Percentiles rank a stretch among this genome's conserved stretches.
Evolutionary conservation across 352 stramenopile species (phyloP).

Genomic region (Phytopythium cucurbitacearum): DNA sequence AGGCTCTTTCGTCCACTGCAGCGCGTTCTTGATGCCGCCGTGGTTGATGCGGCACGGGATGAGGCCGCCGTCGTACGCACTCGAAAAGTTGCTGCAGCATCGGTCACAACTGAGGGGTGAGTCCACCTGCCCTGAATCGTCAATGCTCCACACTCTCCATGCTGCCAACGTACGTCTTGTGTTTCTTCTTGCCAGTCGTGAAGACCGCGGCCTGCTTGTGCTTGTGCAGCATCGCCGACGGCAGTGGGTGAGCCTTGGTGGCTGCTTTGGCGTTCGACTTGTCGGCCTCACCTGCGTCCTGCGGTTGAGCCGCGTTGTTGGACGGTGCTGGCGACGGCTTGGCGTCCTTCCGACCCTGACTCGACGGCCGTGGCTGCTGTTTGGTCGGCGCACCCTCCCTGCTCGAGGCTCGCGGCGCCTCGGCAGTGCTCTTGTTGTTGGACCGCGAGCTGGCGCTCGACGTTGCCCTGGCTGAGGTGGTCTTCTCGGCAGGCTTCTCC

Average conservation of each 20-base stretch:
- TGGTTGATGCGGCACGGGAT: constrained; percentile 83
- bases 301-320: constrained; percentile 1
- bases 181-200: constrained; percentile 59
- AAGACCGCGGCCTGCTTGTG: constrained; percentile 78
- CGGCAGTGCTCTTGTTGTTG: too few species aligned
- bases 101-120: constrained; percentile 1
- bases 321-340: constrained; percentile 10
- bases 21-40: constrained; percentile 59
- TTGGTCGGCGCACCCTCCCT: not conserved
- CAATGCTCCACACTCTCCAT: not conserved
- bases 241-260: constrained; percentile 25
- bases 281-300: not conserved
- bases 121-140: not conserved
- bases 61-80: constrained; percentile 55
- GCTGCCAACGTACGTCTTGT: constrained; percentile 57
- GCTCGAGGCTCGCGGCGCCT: not conserved
- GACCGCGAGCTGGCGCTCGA: too few species aligned
- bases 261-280: constrained; percentile 13
- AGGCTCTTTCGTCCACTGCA: constrained; percentile 70
- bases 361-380: constrained; percentile 2
- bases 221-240: constrained; percentile 53
- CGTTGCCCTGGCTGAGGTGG: too few species aligned
- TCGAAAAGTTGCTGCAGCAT: constrained; percentile 54
- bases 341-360: constrained; percentile 9
- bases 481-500: too few species aligned